Conservation (phyloP, 2,329 filamentous ascomycete species). For the Colletotrichum gigasporum region DNA sequence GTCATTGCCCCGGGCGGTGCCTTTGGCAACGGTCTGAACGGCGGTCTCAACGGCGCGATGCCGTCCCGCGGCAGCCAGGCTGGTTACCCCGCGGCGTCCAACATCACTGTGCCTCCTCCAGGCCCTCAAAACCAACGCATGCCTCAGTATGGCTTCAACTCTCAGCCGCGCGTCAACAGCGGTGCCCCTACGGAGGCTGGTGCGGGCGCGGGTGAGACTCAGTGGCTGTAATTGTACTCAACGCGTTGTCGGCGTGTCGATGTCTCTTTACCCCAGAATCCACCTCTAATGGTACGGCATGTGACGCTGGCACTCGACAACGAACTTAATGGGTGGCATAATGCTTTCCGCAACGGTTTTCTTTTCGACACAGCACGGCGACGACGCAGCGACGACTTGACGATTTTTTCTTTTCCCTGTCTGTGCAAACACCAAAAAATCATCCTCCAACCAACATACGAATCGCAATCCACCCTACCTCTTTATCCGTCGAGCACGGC, state of each 20-base stretch:
- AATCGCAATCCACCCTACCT: constrained; percentile 21
- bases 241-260: constrained; percentile 5
- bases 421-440: constrained; percentile 36
- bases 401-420: constrained; percentile 46
- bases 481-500: constrained; percentile 37
- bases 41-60: constrained; percentile 36
- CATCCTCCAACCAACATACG: constrained; percentile 19
- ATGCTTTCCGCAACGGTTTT: constrained; percentile 33
- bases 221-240: constrained; percentile 48
- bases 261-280: not conserved
- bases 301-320: constrained; percentile 30
- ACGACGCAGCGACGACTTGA: constrained; percentile 52
- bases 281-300: constrained; percentile 23
- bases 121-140: constrained; percentile 25
- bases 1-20: constrained; percentile 43
- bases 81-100: constrained; percentile 44
- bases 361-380: constrained; percentile 43
- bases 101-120: constrained; percentile 43
- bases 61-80: constrained; percentile 45
- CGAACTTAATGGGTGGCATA: constrained; percentile 31
- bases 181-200: constrained; percentile 16
- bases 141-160: constrained; percentile 21
- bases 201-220: constrained; percentile 44
- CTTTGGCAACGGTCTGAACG: constrained; percentile 41
- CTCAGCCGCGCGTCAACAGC: constrained; percentile 18